Evolutionary conservation across 106 monocot genomes (phyloP), one percentile per base, ranked within the genome.

Genomic region (Narthecium ossifragum): DNA sequence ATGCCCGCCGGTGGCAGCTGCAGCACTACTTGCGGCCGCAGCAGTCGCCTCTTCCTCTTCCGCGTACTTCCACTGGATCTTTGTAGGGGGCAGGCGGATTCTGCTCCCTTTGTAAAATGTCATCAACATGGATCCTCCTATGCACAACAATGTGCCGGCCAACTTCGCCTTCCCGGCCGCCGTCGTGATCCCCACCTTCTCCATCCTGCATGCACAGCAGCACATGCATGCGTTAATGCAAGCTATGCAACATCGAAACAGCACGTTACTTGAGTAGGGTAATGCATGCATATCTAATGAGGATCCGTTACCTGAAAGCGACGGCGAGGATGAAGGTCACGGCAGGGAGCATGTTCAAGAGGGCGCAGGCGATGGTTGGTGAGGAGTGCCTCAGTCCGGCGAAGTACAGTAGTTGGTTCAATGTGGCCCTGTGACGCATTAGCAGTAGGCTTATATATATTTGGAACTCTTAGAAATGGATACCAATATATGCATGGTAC

Each of bases 61-160:
- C 10, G 73, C 81, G 46, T 85, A 88, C 27, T 43, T 63, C 93
- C 88, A 93, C 62, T 93, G 85, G 68, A 93, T 68, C 58, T 60
- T 64, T 5, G 88, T 85, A 1, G 75, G 55, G 58, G 73, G 67
- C 18, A 85, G 8, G n/a, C 50, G 60, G 51, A 93, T 47, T 17
- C 69, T 67, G 34, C 32, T 34, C 5, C 93, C 88, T 47, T 82
- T 85, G 85, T 93, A 93, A 74, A 93, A 93, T 2, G 88, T 88
- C 93, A 93, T 93, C 22, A 85, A 24, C 93, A 88, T 93, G 13
- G 93, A 85, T 0, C 88, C 88, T 1, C 88, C 81, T 2, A 93
- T 77, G 31, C 85, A 84, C 10, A 93, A 10, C 14, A 46, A 36
- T 0, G 93, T 93, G 4, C 88, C 88, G 1, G 54, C 9, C 11